Percentiles rank a stretch among this genome's conserved stretches.
phyloP scores from a whole-genome alignment of 1,284 basidiomycete species.

The Boletus mariae region DNA sequence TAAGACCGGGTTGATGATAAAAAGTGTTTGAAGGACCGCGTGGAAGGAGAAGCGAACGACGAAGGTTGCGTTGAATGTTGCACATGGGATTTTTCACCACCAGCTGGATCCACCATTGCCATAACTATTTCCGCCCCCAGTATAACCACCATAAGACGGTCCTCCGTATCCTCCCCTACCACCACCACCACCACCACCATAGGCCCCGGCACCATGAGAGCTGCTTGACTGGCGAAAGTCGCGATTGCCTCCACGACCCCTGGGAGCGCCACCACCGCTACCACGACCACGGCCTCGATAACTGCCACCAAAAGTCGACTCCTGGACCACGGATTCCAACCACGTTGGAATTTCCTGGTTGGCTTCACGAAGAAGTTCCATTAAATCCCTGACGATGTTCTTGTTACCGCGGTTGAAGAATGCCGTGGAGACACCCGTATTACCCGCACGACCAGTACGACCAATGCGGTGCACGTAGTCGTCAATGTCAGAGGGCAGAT shows the following conservation, averaged over 20 bases:
- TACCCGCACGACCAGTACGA: slow-evolving; percentile 98
- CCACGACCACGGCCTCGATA: slow-evolving; percentile 61
- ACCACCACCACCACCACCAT: slow-evolving; percentile 39
- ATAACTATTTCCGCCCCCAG: slow-evolving; percentile 39
- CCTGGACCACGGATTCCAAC: slow-evolving; percentile 85
- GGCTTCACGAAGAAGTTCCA: slow-evolving; percentile 93
- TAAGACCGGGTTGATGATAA: slow-evolving; percentile 16
- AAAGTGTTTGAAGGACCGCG: slow-evolving; percentile 13
- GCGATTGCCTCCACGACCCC: slow-evolving; percentile 53
- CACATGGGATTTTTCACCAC: slow-evolving; percentile 38
- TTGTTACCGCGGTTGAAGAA: slow-evolving; percentile 93
- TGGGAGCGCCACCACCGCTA: slow-evolving; percentile 40
- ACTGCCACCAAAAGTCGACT: slow-evolving; percentile 64
- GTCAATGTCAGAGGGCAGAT: slow-evolving; percentile 97
- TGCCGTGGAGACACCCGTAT: slow-evolving; percentile 92
- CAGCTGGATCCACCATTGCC: slow-evolving; percentile 38
- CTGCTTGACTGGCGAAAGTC: slow-evolving; percentile 49
- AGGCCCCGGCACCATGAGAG: slow-evolving; percentile 22
- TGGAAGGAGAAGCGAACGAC: slow-evolving; percentile 4
- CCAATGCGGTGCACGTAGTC: slow-evolving; percentile 99
- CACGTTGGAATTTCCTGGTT: slow-evolving; percentile 96
- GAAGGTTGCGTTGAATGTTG: slow-evolving; percentile 15
- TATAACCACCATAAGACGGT: slow-evolving; percentile 37
- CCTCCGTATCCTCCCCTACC: slow-evolving; percentile 38
- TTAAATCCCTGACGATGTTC: slow-evolving; percentile 87